phyloP scores from a whole-genome alignment of 257 asterid species.

The Petrea volubilis region DNA sequence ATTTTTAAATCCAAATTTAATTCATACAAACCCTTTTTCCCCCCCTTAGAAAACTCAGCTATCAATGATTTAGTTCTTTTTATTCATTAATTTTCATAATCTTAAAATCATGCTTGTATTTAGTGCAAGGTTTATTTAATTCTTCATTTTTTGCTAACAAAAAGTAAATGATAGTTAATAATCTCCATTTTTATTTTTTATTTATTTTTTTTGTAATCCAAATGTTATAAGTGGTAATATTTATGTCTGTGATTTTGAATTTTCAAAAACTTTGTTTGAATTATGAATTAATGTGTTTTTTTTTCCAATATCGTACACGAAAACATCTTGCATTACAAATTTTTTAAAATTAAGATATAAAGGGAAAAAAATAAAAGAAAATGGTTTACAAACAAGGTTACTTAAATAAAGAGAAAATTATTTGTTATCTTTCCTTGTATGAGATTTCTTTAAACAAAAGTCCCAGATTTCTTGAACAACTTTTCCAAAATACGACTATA shows the following conservation, averaged over 20 bases:
- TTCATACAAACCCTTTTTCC: too few relatives aligned
- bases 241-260: neutral
- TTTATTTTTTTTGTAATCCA: neutral
- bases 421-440: neutral
- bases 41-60: too few relatives aligned
- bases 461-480: neutral
- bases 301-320: neutral
- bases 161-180: slow-evolving; percentile 2
- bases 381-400: neutral
- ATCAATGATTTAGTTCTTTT: too few relatives aligned
- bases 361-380: neutral
- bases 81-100: slow-evolving; percentile 10
- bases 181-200: neutral
- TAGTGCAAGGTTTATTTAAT: slow-evolving; percentile 14
- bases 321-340: neutral
- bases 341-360: neutral
- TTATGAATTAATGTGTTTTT: neutral
- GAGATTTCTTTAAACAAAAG: neutral
- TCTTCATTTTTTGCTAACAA: slow-evolving; percentile 9
- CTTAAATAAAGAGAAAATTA: neutral
- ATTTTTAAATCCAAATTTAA: neutral
- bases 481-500: neutral
- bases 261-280: neutral
- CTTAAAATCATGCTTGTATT: slow-evolving; percentile 4
- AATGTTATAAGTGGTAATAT: neutral